Conservation (phyloP, 768 basidiomycete genomes). For the Lentinula sp. region DNA sequence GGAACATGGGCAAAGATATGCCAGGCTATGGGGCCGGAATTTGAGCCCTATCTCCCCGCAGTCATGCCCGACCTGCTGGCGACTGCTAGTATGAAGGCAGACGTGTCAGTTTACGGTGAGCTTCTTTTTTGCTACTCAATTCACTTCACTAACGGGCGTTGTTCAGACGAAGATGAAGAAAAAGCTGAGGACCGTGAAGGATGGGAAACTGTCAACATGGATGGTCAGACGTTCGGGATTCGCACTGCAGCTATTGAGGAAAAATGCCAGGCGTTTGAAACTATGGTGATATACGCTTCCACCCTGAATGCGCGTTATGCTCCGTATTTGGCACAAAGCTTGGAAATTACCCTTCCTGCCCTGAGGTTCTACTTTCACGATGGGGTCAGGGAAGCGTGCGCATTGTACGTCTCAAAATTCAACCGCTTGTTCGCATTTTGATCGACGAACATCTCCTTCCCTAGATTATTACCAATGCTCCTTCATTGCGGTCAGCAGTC, state of each 20-base stretch:
- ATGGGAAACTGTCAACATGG: slow-evolving; percentile 74
- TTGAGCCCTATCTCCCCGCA: slow-evolving; percentile 78
- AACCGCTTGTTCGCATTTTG: too few species aligned
- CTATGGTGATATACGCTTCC: slow-evolving; percentile 75
- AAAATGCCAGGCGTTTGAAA: slow-evolving; percentile 84
- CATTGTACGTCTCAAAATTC: slow-evolving; percentile 43
- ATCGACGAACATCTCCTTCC: neutral
- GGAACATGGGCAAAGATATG: slow-evolving; percentile 88
- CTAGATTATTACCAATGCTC: slow-evolving; percentile 67
- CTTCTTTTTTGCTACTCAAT: neutral
- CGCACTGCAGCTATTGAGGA: slow-evolving; percentile 79
- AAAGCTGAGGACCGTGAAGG: slow-evolving; percentile 57
- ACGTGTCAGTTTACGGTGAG: slow-evolving; percentile 68
- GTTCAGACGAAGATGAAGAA: slow-evolving; percentile 48
- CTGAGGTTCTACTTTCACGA: slow-evolving; percentile 80
- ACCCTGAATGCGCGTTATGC: slow-evolving; percentile 61
- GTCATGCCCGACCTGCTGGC: slow-evolving; percentile 78
- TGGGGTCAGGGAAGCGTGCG: slow-evolving; percentile 74
- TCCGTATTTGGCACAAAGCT: slow-evolving; percentile 64
- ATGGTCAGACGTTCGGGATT: slow-evolving; percentile 72
- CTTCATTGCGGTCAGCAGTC: slow-evolving; percentile 62
- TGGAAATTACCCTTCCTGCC: slow-evolving; percentile 68
- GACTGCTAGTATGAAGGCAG: slow-evolving; percentile 75
- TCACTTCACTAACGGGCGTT: neutral
- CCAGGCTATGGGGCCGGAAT: slow-evolving; percentile 78